phyloP scores from a whole-genome alignment of 441 rosid genomes.

The Gossypium trilobum region DNA sequence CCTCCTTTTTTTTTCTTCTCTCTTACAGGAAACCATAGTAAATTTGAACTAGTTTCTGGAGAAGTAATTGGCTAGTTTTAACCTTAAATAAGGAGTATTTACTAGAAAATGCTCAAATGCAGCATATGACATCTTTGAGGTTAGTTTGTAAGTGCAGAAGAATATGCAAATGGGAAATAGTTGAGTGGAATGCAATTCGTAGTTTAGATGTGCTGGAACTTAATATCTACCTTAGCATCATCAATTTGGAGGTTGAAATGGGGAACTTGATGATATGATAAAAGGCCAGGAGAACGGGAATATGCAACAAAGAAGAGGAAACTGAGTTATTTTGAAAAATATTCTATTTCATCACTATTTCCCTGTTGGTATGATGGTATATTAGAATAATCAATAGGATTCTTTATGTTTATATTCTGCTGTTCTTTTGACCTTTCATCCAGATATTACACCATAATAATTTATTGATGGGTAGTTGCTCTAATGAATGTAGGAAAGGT shows the following conservation, averaged over 20 bases:
- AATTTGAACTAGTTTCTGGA: neutral
- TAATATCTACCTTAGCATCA: neutral
- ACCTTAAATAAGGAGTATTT: neutral
- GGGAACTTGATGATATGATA: neutral
- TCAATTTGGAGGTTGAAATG: neutral
- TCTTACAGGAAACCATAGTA: neutral
- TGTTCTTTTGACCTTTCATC: neutral
- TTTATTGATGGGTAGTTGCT: neutral
- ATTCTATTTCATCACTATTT: neutral
- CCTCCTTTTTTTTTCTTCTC: neutral
- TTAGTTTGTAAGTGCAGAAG: neutral
- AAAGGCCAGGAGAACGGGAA: neutral
- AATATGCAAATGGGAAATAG: neutral
- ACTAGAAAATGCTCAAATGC: neutral
- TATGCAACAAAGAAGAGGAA: neutral
- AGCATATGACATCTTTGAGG: neutral
- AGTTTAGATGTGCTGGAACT: neutral
- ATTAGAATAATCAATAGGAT: neutral
- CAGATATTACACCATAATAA: neutral
- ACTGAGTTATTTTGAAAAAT: neutral
- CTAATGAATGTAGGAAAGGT: constrained; percentile 53
- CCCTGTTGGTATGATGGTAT: neutral
- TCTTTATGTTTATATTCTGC: neutral
- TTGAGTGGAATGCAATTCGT: neutral
- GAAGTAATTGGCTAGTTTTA: neutral